Percentiles rank a stretch among this genome's conserved stretches.
Evolutionary conservation across 129 eudicot species (phyloP).

Genomic region (Gnaphalium uliginosum): DNA sequence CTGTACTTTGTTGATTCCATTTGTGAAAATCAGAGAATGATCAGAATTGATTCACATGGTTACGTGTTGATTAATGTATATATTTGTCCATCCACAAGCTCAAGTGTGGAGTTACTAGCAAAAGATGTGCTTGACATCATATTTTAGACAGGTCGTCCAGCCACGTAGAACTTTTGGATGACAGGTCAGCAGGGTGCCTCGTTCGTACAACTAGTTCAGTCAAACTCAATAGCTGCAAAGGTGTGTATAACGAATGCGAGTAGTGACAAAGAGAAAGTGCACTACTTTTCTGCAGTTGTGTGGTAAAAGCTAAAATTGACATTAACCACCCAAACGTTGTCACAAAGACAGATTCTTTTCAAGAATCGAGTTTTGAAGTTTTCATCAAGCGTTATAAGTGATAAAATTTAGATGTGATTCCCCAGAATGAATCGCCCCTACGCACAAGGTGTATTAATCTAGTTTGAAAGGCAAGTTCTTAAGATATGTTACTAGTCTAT

Average conservation of each 20-base stretch:
- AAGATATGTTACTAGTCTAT: background rate
- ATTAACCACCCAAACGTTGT: background rate
- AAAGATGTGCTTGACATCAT: constrained; percentile 13
- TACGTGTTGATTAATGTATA: background rate
- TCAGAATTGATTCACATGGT: too few species aligned
- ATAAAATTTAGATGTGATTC: background rate
- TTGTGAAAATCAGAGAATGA: too few species aligned
- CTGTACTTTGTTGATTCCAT: too few species aligned
- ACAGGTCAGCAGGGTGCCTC: background rate
- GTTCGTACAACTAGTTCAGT: background rate
- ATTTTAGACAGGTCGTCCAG: background rate
- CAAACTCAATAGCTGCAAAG: background rate
- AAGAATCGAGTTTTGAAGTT: background rate
- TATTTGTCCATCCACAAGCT: constrained; percentile 5
- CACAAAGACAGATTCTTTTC: background rate
- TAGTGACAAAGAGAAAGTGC: background rate
- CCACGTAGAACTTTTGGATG: constrained; percentile 20
- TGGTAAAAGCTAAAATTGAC: background rate
- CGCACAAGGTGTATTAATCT: background rate
- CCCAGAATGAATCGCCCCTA: background rate
- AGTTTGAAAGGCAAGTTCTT: background rate
- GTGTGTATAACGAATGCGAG: background rate
- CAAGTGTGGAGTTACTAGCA: constrained; percentile 14
- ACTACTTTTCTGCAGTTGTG: background rate
- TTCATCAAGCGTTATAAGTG: background rate